Evolutionary conservation across 352 stramenopile genomes (phyloP), one percentile per base, ranked within the genome.

Genomic region (Aphanomyces cochlioides): DNA sequence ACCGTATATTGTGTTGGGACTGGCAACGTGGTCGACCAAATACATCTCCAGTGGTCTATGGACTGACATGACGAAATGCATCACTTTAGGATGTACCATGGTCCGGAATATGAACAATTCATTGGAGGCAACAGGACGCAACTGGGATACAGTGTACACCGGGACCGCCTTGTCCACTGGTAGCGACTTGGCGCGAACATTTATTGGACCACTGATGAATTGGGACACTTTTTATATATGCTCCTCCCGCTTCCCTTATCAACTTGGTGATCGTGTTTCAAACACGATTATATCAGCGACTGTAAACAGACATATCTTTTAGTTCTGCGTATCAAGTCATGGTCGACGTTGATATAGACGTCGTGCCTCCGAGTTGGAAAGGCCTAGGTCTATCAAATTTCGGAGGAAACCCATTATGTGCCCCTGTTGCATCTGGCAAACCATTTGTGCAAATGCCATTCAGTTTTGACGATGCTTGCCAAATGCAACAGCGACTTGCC

Each of bases 141-240:
- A 61, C 34, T 61, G 54, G 54, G 54, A 61, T n/a, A 37, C 17
- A 37, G 39, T 19, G 19, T 61, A 40, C 21, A 45, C 10, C n/a
- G 54, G 54, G 6, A 17, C 13, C 0, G 28, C 19, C 7, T 28
- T 28, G 28, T 45, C 17, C 6, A 12, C 34, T 7, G 54, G 28
- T 37, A 61, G 28, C 6, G 54, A 28, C 5, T 10, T 61, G 5
- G 12, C 43, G 12, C 54, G 54, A 41, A 40, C 54, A 10, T 10
- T 45, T 6, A 28, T 61, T 37, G 21, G 54, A 7, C 54, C 54
- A 7, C n/a, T 61, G 6, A 39, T 37, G 6, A 41, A 17, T 10
- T 40, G 39, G 12, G 54, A 61, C 54, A 39, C 43, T 12, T 40
- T 21, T 37, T 43, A 45, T 28, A n/a, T 61, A n/a, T 10, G 5